A percentile compares a stretch with the other conserved stretches of the same genome.
These are phyloP conservation scores for Withania somnifera DNA, from an alignment of 305 asterid genomes.

Conservation along the genomic window DNA sequence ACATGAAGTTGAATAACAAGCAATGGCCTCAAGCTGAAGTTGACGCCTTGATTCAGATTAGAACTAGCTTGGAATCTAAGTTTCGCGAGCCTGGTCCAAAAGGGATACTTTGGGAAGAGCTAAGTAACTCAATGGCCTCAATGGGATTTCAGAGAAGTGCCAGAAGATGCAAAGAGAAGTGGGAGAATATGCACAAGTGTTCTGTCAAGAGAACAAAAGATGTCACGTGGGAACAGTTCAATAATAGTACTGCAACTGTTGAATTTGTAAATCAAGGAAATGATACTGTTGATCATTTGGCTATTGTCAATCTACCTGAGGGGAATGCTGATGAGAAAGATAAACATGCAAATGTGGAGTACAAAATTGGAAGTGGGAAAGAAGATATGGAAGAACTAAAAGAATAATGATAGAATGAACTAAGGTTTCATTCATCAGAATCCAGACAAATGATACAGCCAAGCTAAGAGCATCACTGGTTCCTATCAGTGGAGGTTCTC, in stretches of 20 bases:
- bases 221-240: neutral
- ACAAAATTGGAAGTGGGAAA: neutral
- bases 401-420: neutral
- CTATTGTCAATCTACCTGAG: neutral
- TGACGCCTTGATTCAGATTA: conserved; percentile 8
- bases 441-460: neutral
- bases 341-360: neutral
- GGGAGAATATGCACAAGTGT: conserved; percentile 17
- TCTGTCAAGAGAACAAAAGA: conserved; percentile 9
- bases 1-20: neutral
- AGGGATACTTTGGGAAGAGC: conserved; percentile 14
- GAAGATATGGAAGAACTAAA: neutral
- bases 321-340: neutral
- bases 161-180: conserved; percentile 15
- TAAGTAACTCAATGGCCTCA: conserved; percentile 9
- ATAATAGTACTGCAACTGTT: neutral
- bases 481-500: neutral
- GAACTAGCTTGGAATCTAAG: neutral
- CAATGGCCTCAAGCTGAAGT: conserved; percentile 17
- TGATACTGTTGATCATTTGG: neutral
- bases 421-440: neutral
- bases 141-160: conserved; percentile 11
- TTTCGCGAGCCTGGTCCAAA: conserved; percentile 7
- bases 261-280: neutral
- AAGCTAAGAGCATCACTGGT: neutral